A percentile compares a stretch with the other conserved stretches of the same genome.
These are phyloP conservation scores for Auxenochlorella pyrenoidosa DNA, from an alignment of 139 green algal genomes.

Conservation along the genomic window DNA sequence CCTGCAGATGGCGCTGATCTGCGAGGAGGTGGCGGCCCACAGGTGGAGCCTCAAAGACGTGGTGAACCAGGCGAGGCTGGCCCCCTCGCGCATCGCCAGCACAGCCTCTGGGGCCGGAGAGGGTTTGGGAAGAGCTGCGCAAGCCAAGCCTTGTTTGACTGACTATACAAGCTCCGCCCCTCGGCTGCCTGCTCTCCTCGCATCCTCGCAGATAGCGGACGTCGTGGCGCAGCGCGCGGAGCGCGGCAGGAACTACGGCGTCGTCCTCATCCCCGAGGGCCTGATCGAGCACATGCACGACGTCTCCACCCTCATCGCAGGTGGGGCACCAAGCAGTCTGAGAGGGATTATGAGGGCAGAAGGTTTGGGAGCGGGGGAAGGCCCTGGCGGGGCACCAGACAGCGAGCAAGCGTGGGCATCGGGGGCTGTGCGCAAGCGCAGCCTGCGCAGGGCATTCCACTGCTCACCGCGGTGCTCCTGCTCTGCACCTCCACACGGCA, in stretches of 20 bases:
- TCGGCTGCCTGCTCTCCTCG: no score
- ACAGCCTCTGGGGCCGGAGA: no score
- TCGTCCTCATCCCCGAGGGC: conserved; percentile 72
- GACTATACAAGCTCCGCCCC: background rate
- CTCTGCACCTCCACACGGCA: background rate
- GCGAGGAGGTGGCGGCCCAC: conserved; percentile 59
- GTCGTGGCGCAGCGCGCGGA: conserved; percentile 54
- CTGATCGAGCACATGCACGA: conserved; percentile 67
- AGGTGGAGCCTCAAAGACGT: conserved; percentile 51
- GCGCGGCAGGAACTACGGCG: conserved; percentile 58
- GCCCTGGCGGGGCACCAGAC: no score
- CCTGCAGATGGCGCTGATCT: conserved; percentile 61
- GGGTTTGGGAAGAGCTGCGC: no score
- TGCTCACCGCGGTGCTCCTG: no score
- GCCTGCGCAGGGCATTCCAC: no score
- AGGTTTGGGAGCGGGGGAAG: no score
- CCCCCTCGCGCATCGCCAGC: background rate
- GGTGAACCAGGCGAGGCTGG: conserved; percentile 3
- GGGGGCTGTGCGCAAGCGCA: background rate
- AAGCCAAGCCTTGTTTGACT: no score
- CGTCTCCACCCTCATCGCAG: conserved; percentile 44
- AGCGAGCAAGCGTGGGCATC: background rate
- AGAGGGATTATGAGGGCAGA: no score
- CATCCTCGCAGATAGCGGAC: conserved; percentile 51
- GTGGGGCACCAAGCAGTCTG: background rate